Evolutionary conservation across 768 basidiomycete genomes (phyloP), one percentile per base, ranked within the genome.

Genomic region (Termitomyces sp.): DNA sequence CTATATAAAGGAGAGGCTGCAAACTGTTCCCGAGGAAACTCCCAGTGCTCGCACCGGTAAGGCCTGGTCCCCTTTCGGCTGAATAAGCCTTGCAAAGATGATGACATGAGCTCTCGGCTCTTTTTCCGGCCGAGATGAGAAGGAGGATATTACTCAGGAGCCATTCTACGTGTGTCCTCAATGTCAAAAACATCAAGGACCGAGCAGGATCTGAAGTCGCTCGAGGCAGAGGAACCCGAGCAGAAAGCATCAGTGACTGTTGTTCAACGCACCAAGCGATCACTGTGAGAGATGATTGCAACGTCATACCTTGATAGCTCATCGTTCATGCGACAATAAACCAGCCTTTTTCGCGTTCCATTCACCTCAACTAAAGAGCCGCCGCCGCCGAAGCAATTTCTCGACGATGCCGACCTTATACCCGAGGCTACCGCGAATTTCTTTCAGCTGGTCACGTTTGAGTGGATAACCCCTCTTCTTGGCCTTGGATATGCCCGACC

Each of bases 401-500:
- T 90, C 2, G 80, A 87, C 48, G 84, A 87, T 55, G 81, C 87
- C 2, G 67, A 70, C 2, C 61, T 82, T 10, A 83, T 85, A 3
- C 92, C 91, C 0, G 90, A 94, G 63, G 77, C 73, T 3, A 78
- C 77, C 1, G 90, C 91, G 0, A 75, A 77, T 39, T 79, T 82
- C 68, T 78, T 84, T 60, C 80, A 75, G 62, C 66, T 81, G 5
- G 61, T 92, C 3, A 86, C 83, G 33, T 95, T 93, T 62, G 70
- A 71, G 45, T 94, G 93, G 92, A 78, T 94, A 20, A 85, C 84
- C 3, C 81, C 83, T 3, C 70, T 94, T 24, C 78, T 95, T 60
- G 69, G 74, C 10, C 74, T 93, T 12, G 93, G 93, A 8, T 93
- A 92, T 65, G 79, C 83, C 8, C 81, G 93, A 8, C 90, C 93